These are phyloP conservation scores for Microbotryum silenes-acaulis DNA, from an alignment of 1,284 basidiomycete genomes.

Conservation along the genomic window DNA sequence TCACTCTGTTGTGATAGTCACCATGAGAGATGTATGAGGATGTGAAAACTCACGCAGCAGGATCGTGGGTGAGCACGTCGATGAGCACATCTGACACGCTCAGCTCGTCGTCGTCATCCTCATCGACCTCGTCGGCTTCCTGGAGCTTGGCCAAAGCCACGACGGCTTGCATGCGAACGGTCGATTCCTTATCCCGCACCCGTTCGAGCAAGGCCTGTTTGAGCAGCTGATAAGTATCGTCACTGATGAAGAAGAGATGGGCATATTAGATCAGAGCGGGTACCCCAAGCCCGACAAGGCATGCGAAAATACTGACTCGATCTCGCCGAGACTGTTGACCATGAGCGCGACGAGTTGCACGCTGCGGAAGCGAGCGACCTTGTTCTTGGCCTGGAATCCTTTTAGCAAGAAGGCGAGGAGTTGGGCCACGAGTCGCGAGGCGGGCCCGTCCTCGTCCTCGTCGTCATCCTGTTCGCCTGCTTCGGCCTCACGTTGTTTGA, in stretches of 20 bases:
- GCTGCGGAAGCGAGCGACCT: constrained; percentile 72
- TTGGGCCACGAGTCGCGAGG: constrained; percentile 64
- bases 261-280: not conserved
- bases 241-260: constrained; percentile 47
- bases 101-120: constrained; percentile 52
- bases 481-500: constrained; percentile 34
- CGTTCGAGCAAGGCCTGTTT: constrained; percentile 66
- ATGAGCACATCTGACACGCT: constrained; percentile 25
- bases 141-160: constrained; percentile 77
- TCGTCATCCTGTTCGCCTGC: constrained; percentile 47
- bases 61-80: constrained; percentile 65
- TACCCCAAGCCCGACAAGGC: not conserved
- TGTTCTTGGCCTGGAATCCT: constrained; percentile 84
- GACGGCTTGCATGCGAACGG: constrained; percentile 75
- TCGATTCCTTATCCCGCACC: constrained; percentile 73
- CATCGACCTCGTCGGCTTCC: constrained; percentile 59
- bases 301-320: constrained; percentile 56
- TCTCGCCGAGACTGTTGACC: constrained; percentile 68
- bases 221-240: constrained; percentile 68
- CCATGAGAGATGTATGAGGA: not conserved
- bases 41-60: constrained; percentile 57
- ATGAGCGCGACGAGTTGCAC: constrained; percentile 72
- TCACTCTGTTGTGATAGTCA: constrained; percentile 2
- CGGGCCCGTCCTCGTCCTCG: constrained; percentile 62
- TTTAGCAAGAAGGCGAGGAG: constrained; percentile 70